Evolutionary conservation across 352 stramenopile genomes (phyloP), one percentile per base, ranked within the genome.

Genomic region (Globisporangium canariense): DNA sequence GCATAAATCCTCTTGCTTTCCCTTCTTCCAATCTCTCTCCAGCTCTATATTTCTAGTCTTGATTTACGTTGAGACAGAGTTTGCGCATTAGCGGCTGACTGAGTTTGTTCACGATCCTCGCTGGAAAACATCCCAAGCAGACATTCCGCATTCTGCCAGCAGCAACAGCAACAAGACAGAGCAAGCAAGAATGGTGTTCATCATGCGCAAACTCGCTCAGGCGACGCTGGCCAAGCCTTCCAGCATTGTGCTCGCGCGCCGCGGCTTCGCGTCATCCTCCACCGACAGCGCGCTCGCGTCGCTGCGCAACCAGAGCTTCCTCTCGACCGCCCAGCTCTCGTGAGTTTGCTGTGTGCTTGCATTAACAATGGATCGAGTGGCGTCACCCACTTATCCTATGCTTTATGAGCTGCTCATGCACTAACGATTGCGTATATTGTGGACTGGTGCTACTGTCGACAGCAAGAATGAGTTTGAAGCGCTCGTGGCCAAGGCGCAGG

Each of bases 261-360:
- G 62, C 25, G 22, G 28, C 40, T 68, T 68, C 22, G 34, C 62
- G 16, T 53, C 62, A 11, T 53, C 32, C 10, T 34, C 63, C 20
- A 64, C 62, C 25, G 46, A 62, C 49, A 70, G 57, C n/a, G 71
- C 68, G 50, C 66, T 83, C 28, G 57, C 58, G 62, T 76, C 79
- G 45, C 78, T 93, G n/a, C 61, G 73, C 40, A 82, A 80, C 22
- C 62, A 84, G 58, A 87, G 81, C 74, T 91, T 93, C 62, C 73
- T 93, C 60, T 93, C 82, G 30, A 91, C 82, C 9, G 71, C 76
- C 28, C 71, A 93, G 55, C 74, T 93, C 46, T 81, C 73, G 73
- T 81, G 46, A 54, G 73, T 66, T 38, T 54, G n/a, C 13, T 25
- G 13, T 30, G 14, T n/a, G n/a, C 55, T 25, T 9, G 22, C 38